Evolutionary conservation across 495 filamentous ascomycete species (phyloP).

Genomic region (Xylaria sp.): DNA sequence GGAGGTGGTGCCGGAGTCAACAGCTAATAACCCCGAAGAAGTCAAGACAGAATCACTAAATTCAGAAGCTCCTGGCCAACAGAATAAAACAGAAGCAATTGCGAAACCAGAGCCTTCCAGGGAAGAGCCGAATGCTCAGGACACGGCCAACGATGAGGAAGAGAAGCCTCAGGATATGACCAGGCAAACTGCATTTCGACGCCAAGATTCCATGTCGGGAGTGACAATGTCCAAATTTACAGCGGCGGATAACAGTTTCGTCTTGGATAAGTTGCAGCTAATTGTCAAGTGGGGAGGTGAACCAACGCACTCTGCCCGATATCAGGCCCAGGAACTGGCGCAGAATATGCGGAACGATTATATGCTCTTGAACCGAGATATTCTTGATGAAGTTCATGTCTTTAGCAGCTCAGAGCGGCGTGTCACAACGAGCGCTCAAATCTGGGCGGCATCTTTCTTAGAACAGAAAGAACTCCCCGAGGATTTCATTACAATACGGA

Average conservation of each 20-base stretch:
- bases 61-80: slow-evolving; percentile 72
- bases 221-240: slow-evolving; percentile 89
- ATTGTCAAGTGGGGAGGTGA: slow-evolving; percentile 99
- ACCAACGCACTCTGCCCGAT: slow-evolving; percentile 94
- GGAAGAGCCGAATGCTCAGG: slow-evolving; percentile 28
- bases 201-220: slow-evolving; percentile 84
- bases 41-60: slow-evolving; percentile 33
- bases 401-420: slow-evolving; percentile 95
- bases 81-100: slow-evolving; percentile 55
- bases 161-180: slow-evolving; percentile 11
- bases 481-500: slow-evolving; percentile 85
- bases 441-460: slow-evolving; percentile 91
- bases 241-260: slow-evolving; percentile 84
- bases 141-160: slow-evolving; percentile 24
- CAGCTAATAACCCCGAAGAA: slow-evolving; percentile 34
- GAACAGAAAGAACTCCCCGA: slow-evolving; percentile 83
- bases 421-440: slow-evolving; percentile 95
- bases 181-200: slow-evolving; percentile 36
- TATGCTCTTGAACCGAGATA: slow-evolving; percentile 89
- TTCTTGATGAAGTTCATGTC: slow-evolving; percentile 86
- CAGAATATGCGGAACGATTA: slow-evolving; percentile 96
- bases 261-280: slow-evolving; percentile 93
- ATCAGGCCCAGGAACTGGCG: slow-evolving; percentile 92
- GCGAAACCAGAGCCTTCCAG: slow-evolving; percentile 26
- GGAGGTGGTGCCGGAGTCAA: slow-evolving; percentile 37